phyloP scores from a whole-genome alignment of 495 filamentous ascomycete genomes.

The Aspergillus baeticus region DNA sequence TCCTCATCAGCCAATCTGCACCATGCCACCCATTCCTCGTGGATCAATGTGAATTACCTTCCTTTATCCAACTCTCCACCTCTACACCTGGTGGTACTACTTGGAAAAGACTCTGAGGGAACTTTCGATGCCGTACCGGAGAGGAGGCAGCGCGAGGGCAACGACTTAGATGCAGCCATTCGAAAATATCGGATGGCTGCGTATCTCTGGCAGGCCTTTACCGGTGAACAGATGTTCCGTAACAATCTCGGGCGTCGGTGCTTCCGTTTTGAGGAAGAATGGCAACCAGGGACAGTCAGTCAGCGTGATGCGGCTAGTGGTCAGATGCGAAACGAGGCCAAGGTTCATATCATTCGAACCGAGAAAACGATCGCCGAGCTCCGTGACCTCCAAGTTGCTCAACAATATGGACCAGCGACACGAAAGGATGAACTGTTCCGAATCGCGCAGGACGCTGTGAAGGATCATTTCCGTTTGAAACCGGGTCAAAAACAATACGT shows the following conservation, averaged over 20 bases:
- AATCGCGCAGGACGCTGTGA: constrained; percentile 74
- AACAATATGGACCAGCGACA: constrained; percentile 68
- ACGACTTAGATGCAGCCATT: constrained; percentile 73
- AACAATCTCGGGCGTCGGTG: constrained; percentile 79
- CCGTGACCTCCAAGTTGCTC: constrained; percentile 72
- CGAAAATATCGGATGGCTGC: constrained; percentile 88
- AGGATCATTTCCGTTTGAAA: constrained; percentile 67
- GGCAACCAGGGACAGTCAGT: constrained; percentile 76
- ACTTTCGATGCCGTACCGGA: constrained; percentile 83
- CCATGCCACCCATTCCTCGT: constrained; percentile 71
- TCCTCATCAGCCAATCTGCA: constrained; percentile 66
- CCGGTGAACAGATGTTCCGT: constrained; percentile 90
- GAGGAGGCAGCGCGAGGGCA: constrained; percentile 72
- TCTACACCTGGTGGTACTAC: constrained; percentile 77
- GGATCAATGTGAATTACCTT: constrained; percentile 79
- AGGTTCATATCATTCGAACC: constrained; percentile 76
- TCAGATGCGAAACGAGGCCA: constrained; percentile 83
- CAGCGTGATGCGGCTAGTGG: constrained; percentile 64
- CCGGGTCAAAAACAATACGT: constrained; percentile 83
- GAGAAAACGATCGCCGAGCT: constrained; percentile 86
- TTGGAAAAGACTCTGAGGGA: constrained; percentile 83
- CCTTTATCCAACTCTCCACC: constrained; percentile 74
- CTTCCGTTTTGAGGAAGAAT: constrained; percentile 90
- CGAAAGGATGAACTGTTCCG: constrained; percentile 68
- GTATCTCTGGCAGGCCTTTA: constrained; percentile 95